Evolutionary conservation across 2,329 filamentous ascomycete genomes (phyloP), one percentile per base, ranked within the genome.

Genomic region (Sarocladium brachiariae): DNA sequence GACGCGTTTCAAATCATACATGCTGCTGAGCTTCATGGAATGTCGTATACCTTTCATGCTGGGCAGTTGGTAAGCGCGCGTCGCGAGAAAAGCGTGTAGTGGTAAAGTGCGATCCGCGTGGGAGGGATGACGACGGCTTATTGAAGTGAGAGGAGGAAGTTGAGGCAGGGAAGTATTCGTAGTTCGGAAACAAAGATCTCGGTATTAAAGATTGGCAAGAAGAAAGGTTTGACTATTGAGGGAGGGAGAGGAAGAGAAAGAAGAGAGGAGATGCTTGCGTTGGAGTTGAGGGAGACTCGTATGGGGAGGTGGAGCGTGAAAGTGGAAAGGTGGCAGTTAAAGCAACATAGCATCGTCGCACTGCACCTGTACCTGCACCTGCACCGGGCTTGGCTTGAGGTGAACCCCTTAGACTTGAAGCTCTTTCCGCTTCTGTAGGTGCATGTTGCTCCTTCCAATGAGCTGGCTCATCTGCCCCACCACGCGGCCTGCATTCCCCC

Each of bases 41-140:
- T 34, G 31, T 37, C 30, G 48, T 59, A n/a, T 60, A 68, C 65
- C 65, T 60, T 68, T 68, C 65, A 68, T 68, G 53, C 52, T 68
- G 61, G 14, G 43, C 27, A 14, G 18, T 7, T 30, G 43, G 16
- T 19, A 23, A 30, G 8, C 43, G 43, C 39, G 39, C 27, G 21
- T 11, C 23, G 39, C 7, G 39, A 43, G 7, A 25, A 25, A 16
- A 13, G 21, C 21, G n/a, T 25, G 21, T 27, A n/a, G 39, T 13
- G 9, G n/a, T n/a, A 25, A 16, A 14, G 27, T 33, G 27, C 43
- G 43, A n/a, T 16, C 33, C 25, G 43, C 43, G 25, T 47, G 25
- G 43, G 43, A 11, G 27, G n/a, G 43, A 33, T 21, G 21, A 16
- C 5, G 19, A 47, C 16, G 27, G 9, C n/a, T n/a, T n/a, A n/a